Conservation (phyloP, 106 monocot species). For the Allium cepa region DNA sequence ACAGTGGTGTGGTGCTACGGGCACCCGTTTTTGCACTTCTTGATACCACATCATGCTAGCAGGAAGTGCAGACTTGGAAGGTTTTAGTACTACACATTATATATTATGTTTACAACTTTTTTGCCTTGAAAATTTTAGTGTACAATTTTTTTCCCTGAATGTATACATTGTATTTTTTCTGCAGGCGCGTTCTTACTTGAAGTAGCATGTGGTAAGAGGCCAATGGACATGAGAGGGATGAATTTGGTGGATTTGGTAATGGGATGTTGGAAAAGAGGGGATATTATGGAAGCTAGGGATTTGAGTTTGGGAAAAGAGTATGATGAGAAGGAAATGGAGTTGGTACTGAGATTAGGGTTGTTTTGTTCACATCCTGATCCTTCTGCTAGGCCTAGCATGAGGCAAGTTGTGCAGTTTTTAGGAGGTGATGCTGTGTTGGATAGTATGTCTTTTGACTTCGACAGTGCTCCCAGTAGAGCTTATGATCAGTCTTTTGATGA, state of each 20-base stretch:
- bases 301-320: background rate
- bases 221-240: slow-evolving; percentile 10
- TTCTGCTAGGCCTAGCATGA: slow-evolving; percentile 14
- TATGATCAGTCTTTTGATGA: slow-evolving; percentile 14
- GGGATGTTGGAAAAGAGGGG: slow-evolving; percentile 8
- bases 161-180: too few species aligned
- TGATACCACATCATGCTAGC: too few species aligned
- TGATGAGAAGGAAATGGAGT: slow-evolving; percentile 7
- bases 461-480: background rate
- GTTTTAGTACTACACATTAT: too few species aligned
- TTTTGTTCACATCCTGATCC: slow-evolving; percentile 19
- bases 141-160: too few species aligned
- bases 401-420: slow-evolving; percentile 17
- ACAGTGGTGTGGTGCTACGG: too few species aligned
- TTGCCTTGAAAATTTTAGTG: too few species aligned
- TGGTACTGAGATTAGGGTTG: slow-evolving; percentile 15
- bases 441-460: background rate
- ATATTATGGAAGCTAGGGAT: slow-evolving; percentile 8
- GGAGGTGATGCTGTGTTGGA: slow-evolving; percentile 12
- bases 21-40: too few species aligned
- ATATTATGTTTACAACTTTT: too few species aligned
- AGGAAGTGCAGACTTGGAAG: too few species aligned
- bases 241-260: slow-evolving; percentile 17
- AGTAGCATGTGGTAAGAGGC: slow-evolving; percentile 20
- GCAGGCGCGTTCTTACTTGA: slow-evolving; percentile 15